Percentiles rank a stretch among this genome's conserved stretches.
phyloP scores from a whole-genome alignment of 2,329 filamentous ascomycete genomes.

The Beauveria varroae region DNA sequence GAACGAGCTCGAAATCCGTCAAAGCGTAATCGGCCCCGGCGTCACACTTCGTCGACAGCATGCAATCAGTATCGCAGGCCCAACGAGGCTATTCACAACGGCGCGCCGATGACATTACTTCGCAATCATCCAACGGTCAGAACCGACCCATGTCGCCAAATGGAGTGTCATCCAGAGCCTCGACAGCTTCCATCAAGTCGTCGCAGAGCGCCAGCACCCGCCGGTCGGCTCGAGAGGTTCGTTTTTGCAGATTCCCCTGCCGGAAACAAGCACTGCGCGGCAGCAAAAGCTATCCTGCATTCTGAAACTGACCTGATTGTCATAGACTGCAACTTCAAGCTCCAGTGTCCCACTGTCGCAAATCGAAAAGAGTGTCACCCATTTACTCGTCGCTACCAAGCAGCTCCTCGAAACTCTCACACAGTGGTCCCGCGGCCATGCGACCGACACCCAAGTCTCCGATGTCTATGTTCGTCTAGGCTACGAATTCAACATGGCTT shows the following conservation, averaged over 20 bases:
- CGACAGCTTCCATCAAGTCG: conserved; percentile 9
- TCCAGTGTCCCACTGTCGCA: conserved; percentile 76
- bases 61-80: conserved; percentile 1
- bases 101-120: background rate
- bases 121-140: background rate
- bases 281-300: background rate
- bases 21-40: background rate
- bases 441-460: conserved; percentile 90
- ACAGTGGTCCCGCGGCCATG: conserved; percentile 89
- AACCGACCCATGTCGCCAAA: conserved; percentile 8
- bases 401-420: conserved; percentile 95
- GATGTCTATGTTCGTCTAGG: conserved; percentile 96
- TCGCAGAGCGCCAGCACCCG: conserved; percentile 5
- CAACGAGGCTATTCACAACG: conserved; percentile 9
- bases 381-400: conserved; percentile 94
- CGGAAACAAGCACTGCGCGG: background rate
- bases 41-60: background rate
- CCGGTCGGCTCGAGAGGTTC: conserved; percentile 9
- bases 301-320: conserved; percentile 20
- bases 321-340: conserved; percentile 35
- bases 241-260: background rate
- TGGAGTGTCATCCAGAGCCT: conserved; percentile 5
- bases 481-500: conserved; percentile 99
- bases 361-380: conserved; percentile 98
- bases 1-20: background rate